These are phyloP conservation scores for Leccinum aurantiacum DNA, from an alignment of 768 basidiomycete species.

Conservation along the genomic window DNA sequence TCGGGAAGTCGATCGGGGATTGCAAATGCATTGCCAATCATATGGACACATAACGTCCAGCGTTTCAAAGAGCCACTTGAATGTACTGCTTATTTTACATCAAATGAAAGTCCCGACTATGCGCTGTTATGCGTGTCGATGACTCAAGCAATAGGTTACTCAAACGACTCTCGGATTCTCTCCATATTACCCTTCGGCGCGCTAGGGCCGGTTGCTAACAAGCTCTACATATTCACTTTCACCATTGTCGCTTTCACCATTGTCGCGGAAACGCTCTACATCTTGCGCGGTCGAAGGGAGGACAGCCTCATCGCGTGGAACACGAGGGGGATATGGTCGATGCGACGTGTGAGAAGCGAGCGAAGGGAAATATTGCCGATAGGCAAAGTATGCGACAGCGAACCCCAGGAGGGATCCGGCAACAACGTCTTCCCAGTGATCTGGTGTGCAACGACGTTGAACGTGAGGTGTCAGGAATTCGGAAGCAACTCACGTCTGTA, in stretches of 20 bases:
- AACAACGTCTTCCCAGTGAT: constrained; percentile 92
- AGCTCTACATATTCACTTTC: constrained; percentile 32
- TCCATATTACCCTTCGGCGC: constrained; percentile 27
- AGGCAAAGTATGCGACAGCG: constrained; percentile 67
- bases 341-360: constrained; percentile 63
- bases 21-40: too few species aligned
- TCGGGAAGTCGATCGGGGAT: background rate
- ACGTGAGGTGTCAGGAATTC: constrained; percentile 9
- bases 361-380: constrained; percentile 83
- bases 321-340: constrained; percentile 70
- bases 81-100: background rate
- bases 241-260: constrained; percentile 14
- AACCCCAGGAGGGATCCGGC: constrained; percentile 78
- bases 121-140: background rate
- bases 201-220: constrained; percentile 12
- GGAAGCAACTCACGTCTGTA: constrained; percentile 59
- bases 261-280: constrained; percentile 14
- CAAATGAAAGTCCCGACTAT: background rate
- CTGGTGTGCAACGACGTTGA: constrained; percentile 36
- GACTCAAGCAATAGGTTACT: constrained; percentile 24
- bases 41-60: too few species aligned
- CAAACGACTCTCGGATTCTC: constrained; percentile 27
- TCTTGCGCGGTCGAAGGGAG: constrained; percentile 41
- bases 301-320: constrained; percentile 41
- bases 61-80: background rate